phyloP scores from a whole-genome alignment of 2,329 filamentous ascomycete genomes.

The Arthrobotrys iridis region DNA sequence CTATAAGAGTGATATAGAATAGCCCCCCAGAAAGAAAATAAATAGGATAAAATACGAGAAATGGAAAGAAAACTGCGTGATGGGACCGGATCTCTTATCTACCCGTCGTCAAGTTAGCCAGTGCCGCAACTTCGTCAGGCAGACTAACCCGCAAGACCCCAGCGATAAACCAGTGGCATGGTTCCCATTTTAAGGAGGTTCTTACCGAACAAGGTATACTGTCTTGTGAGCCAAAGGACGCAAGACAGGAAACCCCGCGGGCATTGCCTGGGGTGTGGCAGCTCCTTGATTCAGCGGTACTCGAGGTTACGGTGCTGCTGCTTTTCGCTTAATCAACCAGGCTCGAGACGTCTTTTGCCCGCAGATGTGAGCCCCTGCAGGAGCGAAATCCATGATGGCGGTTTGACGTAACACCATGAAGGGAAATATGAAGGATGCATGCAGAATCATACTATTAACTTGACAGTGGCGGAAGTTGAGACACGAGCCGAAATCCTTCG shows the following conservation, averaged over 20 bases:
- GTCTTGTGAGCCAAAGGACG: constrained; percentile 43
- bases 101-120: not conserved
- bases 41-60: not conserved
- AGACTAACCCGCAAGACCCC: not conserved
- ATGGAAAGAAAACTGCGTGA: constrained; percentile 16
- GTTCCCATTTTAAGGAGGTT: constrained; percentile 16
- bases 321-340: constrained; percentile 23
- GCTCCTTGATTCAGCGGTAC: constrained; percentile 22
- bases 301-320: not conserved
- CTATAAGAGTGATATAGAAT: not conserved
- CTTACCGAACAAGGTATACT: constrained; percentile 30
- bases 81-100: constrained; percentile 35
- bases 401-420: constrained; percentile 28
- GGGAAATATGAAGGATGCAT: not conserved
- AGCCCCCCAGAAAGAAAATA: not conserved
- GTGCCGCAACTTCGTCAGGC: constrained; percentile 13
- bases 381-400: not conserved
- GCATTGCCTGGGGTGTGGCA: constrained; percentile 18
- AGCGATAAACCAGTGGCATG: constrained; percentile 4
- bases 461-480: not conserved
- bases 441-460: not conserved
- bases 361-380: constrained; percentile 17
- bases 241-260: not conserved
- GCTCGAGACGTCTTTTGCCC: not conserved
- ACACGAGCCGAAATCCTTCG: not conserved